These are phyloP conservation scores for Penicillium brasilianum DNA, from an alignment of 2,329 filamentous ascomycete species.

Conservation along the genomic window DNA sequence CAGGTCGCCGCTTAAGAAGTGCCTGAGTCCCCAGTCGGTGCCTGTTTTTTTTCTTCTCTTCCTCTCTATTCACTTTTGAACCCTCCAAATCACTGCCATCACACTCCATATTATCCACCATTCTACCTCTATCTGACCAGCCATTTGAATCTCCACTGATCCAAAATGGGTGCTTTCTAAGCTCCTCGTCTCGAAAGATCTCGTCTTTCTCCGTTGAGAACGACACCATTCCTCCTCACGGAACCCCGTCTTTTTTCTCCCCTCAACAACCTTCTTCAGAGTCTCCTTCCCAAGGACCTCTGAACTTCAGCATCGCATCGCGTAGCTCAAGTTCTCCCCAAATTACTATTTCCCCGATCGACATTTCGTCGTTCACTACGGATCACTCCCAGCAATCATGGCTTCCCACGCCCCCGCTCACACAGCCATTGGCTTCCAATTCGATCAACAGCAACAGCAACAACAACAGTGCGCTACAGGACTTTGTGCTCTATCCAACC, in stretches of 20 bases:
- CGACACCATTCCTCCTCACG: conserved; percentile 49
- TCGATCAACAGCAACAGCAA: conserved; percentile 37
- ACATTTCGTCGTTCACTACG: conserved; percentile 56
- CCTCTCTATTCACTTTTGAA: conserved; percentile 22
- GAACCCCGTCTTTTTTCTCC: conserved; percentile 36
- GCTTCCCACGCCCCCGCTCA: conserved; percentile 51
- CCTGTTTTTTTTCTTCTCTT: conserved; percentile 38
- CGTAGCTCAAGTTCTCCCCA: conserved; percentile 50
- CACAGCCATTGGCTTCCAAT: conserved; percentile 50
- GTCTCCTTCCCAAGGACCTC: conserved; percentile 51
- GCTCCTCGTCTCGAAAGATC: conserved; percentile 33
- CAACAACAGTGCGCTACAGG: conserved; percentile 42
- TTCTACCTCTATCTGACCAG: conserved; percentile 22
- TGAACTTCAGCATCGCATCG: conserved; percentile 51
- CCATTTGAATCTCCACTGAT: conserved; percentile 29
- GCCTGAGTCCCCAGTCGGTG: conserved; percentile 45
- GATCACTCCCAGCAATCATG: conserved; percentile 55
- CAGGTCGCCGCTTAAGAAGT: conserved; percentile 41
- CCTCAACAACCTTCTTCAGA: conserved; percentile 45
- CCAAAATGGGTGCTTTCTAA: conserved; percentile 51
- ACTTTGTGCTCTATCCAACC: conserved; percentile 53
- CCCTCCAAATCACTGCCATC: conserved; percentile 8
- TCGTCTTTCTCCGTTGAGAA: conserved; percentile 46
- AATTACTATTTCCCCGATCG: conserved; percentile 46
- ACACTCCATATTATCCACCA: conserved; percentile 15